Percentiles rank a stretch among this genome's conserved stretches.
phyloP scores from a whole-genome alignment of 345 rosid species.

The Jatropha curcas region DNA sequence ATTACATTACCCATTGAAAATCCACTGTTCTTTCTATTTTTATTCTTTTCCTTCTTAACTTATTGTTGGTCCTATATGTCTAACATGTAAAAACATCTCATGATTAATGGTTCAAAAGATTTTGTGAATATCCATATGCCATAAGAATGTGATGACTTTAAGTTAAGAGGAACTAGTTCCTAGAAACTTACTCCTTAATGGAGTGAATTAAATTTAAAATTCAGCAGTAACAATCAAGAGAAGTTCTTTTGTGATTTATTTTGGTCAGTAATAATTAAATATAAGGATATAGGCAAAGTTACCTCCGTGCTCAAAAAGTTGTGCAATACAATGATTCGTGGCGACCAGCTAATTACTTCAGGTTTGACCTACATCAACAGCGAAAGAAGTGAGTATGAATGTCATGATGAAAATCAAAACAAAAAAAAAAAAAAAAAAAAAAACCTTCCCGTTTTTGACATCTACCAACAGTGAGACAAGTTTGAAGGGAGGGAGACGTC shows the following conservation, averaged over 20 bases:
- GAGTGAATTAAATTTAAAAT: not conserved
- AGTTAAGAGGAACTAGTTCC: not conserved
- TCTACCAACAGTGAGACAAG: too few species aligned
- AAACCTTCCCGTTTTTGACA: too few species aligned
- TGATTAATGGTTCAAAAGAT: not conserved
- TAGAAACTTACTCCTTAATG: not conserved
- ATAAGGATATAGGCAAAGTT: slow-evolving; percentile 18
- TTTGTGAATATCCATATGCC: not conserved
- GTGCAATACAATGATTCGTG: slow-evolving; percentile 81
- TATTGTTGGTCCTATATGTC: not conserved
- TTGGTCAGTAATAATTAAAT: not conserved
- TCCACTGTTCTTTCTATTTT: not conserved
- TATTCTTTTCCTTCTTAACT: not conserved
- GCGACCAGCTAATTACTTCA: slow-evolving; percentile 89
- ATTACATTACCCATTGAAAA: not conserved
- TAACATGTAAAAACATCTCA: not conserved
- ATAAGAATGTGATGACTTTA: not conserved
- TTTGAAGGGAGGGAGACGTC: too few species aligned
- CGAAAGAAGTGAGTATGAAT: not conserved
- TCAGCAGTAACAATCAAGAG: slow-evolving; percentile 1
- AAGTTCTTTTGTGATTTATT: not conserved
- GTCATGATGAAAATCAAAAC: not conserved
- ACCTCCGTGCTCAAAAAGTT: slow-evolving; percentile 93
- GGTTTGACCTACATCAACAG: slow-evolving; percentile 78
- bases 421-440: not conserved